Evolutionary conservation across 331 rosid species (phyloP), one percentile per base, ranked within the genome.

Genomic region (Stylosanthes scabra): DNA sequence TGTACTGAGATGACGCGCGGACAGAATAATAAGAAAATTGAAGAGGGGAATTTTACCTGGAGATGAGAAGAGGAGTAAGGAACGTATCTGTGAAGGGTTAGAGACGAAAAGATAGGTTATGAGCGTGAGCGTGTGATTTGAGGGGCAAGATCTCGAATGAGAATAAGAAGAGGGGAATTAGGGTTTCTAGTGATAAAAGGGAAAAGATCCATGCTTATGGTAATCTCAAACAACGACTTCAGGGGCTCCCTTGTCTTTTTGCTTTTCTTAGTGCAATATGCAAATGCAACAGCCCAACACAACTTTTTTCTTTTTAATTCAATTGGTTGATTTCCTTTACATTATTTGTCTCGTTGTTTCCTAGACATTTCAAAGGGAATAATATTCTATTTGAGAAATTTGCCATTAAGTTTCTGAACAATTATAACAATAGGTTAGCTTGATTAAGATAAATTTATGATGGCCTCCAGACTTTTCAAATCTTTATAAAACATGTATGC

Each of bases 131-230:
- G 31, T 9, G 40, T 49, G 79, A 16, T 63, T 74, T 44, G 46
- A 52, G 74, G 75, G 63, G 63, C 58, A 9, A 66, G 57, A 55
- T 63, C 59, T 70, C 20, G 76, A 46, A 46, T 46, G 34, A 63
- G 27, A 15, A 11, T 51, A 15, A n/a, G 27, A n/a, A 51, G 57
- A 39, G 5, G n/a, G n/a, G 13, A 55, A 41, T 72, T 56, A 72
- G 80, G 74, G 71, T 73, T 68, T 57, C 31, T 47, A 68, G 34
- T 44, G 50, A 37, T 12, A 60, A 13, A 16, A 60, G 41, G 58
- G 14, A 74, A 63, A 49, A 69, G 73, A 75, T 47, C 65, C 59
- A 63, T 27, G 64, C 15, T 34, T 2, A 11, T 11, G 69, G 9
- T 4, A 20, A n/a, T 12, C 56, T 13, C 6, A 4, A 4, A 50